Evolutionary conservation across 2,329 filamentous ascomycete genomes (phyloP).

Genomic region (Xylariaceae sp.): DNA sequence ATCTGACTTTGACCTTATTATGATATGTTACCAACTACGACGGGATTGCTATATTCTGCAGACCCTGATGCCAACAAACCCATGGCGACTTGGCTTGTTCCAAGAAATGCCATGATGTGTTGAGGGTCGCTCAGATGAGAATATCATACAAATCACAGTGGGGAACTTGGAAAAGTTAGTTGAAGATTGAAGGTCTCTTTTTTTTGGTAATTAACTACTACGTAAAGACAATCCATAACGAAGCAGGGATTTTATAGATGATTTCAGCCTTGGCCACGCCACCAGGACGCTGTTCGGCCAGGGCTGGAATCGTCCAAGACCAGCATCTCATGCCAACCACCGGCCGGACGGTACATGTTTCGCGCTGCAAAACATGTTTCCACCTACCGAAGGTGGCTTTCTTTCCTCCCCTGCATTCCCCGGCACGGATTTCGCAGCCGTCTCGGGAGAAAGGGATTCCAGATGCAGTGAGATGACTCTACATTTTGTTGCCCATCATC

Average conservation of each 20-base stretch:
- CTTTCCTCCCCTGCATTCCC: neutral
- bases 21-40: no score
- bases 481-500: slow-evolving; percentile 21
- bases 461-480: slow-evolving; percentile 32
- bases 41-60: no score
- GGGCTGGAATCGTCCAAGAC: slow-evolving; percentile 18
- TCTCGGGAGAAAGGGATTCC: slow-evolving; percentile 14
- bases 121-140: neutral
- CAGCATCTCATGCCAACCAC: slow-evolving; percentile 29
- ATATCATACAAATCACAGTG: neutral
- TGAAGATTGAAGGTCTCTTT: slow-evolving; percentile 1
- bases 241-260: slow-evolving; percentile 10
- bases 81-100: no score
- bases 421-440: slow-evolving; percentile 6
- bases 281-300: slow-evolving; percentile 6
- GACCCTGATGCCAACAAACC: no score
- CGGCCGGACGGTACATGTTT: no score
- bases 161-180: neutral
- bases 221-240: slow-evolving; percentile 13
- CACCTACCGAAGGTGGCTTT: slow-evolving; percentile 3
- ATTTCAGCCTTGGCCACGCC: slow-evolving; percentile 1
- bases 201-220: slow-evolving; percentile 17
- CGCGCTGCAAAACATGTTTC: no score
- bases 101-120: no score
- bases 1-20: no score